Conservation (phyloP, 2,329 filamentous ascomycete genomes). For the Colletotrichum sp. region DNA sequence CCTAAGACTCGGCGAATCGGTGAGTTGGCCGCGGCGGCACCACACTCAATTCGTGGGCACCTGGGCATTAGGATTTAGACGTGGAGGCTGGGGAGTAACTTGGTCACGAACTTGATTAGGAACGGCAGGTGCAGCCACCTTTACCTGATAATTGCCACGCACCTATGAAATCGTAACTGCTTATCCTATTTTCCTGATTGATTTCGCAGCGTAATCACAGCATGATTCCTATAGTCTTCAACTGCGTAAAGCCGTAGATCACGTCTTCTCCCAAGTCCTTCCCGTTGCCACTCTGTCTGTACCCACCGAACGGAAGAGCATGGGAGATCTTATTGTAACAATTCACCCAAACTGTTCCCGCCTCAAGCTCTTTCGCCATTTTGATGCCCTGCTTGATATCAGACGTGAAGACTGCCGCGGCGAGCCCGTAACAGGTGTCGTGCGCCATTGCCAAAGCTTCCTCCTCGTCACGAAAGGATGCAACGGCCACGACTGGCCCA, state of each 20-base stretch:
- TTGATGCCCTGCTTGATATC: background rate
- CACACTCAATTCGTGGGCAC: background rate
- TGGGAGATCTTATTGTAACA: background rate
- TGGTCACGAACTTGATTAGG: background rate
- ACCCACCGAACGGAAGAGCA: background rate
- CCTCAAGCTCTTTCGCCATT: background rate
- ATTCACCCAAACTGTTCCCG: background rate
- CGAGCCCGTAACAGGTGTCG: background rate
- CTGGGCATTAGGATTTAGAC: fast-evolving
- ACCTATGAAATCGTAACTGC: fast-evolving
- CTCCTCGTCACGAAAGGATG: background rate
- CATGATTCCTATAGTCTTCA: background rate
- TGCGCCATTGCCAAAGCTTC: background rate
- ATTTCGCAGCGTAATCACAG: background rate
- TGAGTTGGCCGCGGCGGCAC: background rate
- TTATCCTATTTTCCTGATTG: background rate
- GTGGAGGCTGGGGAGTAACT: background rate
- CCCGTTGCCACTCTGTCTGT: background rate
- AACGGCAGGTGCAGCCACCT: background rate
- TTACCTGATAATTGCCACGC: background rate
- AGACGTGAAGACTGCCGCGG: background rate
- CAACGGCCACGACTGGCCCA: background rate
- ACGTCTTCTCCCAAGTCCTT: background rate
- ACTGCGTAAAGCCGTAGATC: background rate
- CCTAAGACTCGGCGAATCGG: background rate